Evolutionary conservation across 345 rosid species (phyloP).

Genomic region (Combretum micranthum): DNA sequence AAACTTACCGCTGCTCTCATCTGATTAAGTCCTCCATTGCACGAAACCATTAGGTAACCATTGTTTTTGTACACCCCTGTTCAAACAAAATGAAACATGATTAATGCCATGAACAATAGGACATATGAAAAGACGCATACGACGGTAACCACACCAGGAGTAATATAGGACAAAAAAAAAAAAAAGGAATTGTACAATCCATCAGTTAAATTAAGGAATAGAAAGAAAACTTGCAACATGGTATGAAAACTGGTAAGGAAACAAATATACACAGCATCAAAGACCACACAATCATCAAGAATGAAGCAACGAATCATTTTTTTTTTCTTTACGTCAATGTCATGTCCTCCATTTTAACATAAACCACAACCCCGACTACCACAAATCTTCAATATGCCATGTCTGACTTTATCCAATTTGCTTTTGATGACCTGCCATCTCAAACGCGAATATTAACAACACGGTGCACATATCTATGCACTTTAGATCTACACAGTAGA

Average conservation of each 20-base stretch:
- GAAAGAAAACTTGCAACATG: background rate
- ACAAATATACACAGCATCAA: background rate
- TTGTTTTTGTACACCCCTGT: slow-evolving; percentile 24
- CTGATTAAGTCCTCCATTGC: slow-evolving; percentile 31
- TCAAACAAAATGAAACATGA: slow-evolving; percentile 11
- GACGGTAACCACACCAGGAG: background rate
- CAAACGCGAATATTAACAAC: too few relatives aligned
- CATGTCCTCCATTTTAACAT: too few relatives aligned
- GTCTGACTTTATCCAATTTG: too few relatives aligned
- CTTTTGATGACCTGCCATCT: too few relatives aligned
- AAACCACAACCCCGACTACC: too few relatives aligned
- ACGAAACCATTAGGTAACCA: slow-evolving; percentile 22
- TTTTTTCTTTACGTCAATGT: too few relatives aligned
- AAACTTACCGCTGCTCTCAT: slow-evolving; percentile 22
- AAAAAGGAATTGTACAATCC: too few relatives aligned
- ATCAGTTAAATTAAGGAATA: background rate
- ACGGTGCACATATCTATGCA: too few relatives aligned
- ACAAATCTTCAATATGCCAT: too few relatives aligned
- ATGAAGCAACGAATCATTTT: too few relatives aligned
- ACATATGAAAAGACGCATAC: background rate
- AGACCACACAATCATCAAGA: too few relatives aligned
- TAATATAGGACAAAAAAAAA: background rate
- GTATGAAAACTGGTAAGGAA: background rate
- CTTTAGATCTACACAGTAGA: too few relatives aligned
- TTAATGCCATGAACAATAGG: background rate